Evolutionary conservation across 805 yeast genomes (phyloP), one percentile per base, ranked within the genome.

Genomic region (Monosporozyma aerobia): DNA sequence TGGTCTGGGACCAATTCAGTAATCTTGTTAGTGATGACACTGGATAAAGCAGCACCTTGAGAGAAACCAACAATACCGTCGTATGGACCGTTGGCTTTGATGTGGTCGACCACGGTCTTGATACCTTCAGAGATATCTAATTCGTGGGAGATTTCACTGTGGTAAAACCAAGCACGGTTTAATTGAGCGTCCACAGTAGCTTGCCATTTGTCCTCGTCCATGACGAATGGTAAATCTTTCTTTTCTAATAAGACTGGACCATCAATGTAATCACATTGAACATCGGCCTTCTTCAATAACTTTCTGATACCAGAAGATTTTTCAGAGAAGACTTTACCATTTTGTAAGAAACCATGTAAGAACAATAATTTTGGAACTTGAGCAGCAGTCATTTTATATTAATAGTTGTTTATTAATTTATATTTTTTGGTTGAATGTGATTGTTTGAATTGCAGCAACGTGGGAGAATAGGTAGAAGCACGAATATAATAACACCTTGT

Each of bases 31-130:
- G 87, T 74, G 32, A 90, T 65, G 27, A 87, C 74, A 1, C 92
- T 87, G 1, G 88, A 83, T 37, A 92, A 71, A 1, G 94, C 95
- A 6, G 97, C 95, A 56, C 99, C 99, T 68, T 94, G 98, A 10
- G 95, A 85, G 66, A 92, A 92, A 1, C 97, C 98, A 45, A 94
- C 70, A 22, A 92, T 71, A 5, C 98, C 99, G 23, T 84, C 85
- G 58, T 88, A 87, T 1, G 97, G 97, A 1, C 88, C 89, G 46
- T 87, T 80, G 50, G 76, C 74, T 29, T 76, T 72, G 47, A 87
- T 74, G 56, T 81, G 79, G 27, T 73, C 68, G 25, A 72, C 73
- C 44, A 75, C 79, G 48, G 71, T 62, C 16, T 65, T 69, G n/a
- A 85, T 67, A 9, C 83, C 79, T 16, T 73, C 74, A 2, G 82